These are phyloP conservation scores for Backusella westeae DNA, from an alignment of 192 early-diverging fungal genomes.

Conservation along the genomic window DNA sequence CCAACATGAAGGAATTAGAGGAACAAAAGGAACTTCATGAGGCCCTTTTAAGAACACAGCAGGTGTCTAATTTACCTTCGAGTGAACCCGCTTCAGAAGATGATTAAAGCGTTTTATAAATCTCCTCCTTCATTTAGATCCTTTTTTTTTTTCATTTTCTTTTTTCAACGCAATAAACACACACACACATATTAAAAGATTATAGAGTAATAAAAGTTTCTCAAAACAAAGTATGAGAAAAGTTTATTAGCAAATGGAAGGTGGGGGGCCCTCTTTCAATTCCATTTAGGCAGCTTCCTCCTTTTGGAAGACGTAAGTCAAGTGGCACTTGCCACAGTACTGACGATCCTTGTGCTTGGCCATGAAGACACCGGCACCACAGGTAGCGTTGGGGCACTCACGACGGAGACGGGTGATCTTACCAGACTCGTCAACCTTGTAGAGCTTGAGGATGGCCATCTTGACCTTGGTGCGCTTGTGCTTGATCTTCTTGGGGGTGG, in stretches of 20 bases:
- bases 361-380: conserved; percentile 99
- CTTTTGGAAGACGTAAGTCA: conserved; percentile 84
- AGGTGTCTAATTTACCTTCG: conserved; percentile 19
- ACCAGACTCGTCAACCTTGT: conserved; percentile 97
- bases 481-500: conserved; percentile 99
- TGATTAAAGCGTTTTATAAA: neutral
- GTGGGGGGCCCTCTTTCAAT: neutral
- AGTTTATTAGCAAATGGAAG: neutral
- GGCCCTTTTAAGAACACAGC: conserved; percentile 25
- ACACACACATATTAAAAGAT: neutral
- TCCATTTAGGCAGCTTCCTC: conserved; percentile 26
- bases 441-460: conserved; percentile 98
- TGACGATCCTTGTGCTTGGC: conserved; percentile 97
- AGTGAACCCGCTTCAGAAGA: conserved; percentile 19
- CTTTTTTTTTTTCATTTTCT: neutral
- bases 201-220: neutral
- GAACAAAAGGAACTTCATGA: conserved; percentile 27
- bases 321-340: conserved; percentile 96
- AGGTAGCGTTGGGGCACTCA: conserved; percentile 95
- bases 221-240: neutral
- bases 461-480: conserved; percentile 99
- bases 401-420: conserved; percentile 98
- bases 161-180: neutral
- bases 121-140: neutral
- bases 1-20: conserved; percentile 23